Percentiles rank a stretch among this genome's conserved stretches.
phyloP scores from a whole-genome alignment of 768 basidiomycete genomes.

The Lactifluus subvellereus region DNA sequence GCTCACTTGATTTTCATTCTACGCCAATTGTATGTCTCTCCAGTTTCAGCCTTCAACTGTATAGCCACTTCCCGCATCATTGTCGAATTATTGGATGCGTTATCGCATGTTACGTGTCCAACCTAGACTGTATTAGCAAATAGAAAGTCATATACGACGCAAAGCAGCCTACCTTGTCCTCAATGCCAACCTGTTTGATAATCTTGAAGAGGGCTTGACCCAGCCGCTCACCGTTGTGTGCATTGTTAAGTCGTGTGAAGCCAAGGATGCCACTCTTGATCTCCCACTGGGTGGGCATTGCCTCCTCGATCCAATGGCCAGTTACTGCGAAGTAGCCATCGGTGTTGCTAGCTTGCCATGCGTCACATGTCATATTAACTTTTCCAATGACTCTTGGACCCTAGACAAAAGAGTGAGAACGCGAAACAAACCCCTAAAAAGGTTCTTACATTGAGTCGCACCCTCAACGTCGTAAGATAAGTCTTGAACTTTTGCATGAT shows the following conservation, averaged over 20 bases:
- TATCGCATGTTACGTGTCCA: background rate
- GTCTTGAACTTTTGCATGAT: constrained; percentile 32
- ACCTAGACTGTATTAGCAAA: no score
- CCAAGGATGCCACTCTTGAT: background rate
- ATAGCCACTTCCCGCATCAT: background rate
- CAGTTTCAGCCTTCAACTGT: background rate
- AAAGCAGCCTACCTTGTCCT: constrained; percentile 29
- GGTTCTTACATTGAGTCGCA: constrained; percentile 26
- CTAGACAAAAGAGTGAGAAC: background rate
- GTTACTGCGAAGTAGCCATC: background rate
- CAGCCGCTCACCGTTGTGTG: constrained; percentile 21
- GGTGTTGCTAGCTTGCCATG: constrained; percentile 2
- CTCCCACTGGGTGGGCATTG: background rate
- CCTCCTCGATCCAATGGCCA: background rate
- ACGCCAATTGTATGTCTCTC: no score
- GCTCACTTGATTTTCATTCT: background rate
- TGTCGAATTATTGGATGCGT: background rate
- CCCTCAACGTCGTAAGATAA: constrained; percentile 9
- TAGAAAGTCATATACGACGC: background rate
- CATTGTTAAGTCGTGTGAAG: constrained; percentile 7
- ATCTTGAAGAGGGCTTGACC: constrained; percentile 38
- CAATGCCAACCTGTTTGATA: constrained; percentile 27
- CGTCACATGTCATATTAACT: background rate
- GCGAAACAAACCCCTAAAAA: no score
- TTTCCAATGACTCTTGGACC: constrained; percentile 18